A percentile compares a stretch with the other conserved stretches of the same genome.
Evolutionary conservation across 2,329 filamentous ascomycete species (phyloP).

Genomic region (Chaetomium sp.): DNA sequence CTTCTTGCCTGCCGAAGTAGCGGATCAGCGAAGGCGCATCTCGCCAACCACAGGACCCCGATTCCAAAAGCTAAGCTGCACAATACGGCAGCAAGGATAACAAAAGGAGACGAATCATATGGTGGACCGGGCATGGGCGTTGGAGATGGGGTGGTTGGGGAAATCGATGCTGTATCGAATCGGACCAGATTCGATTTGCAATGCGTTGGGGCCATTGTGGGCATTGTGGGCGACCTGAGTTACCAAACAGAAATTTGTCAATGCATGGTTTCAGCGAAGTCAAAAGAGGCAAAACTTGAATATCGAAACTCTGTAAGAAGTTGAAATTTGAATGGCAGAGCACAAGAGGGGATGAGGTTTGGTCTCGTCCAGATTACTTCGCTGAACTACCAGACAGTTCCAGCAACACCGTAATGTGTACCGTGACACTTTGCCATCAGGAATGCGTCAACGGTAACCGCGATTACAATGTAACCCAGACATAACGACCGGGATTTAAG

Average conservation of each 20-base stretch:
- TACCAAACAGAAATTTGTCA: too few relatives aligned
- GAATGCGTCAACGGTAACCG: too few relatives aligned
- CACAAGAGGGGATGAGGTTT: background rate
- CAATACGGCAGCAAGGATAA: constrained; percentile 9
- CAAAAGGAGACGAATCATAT: constrained; percentile 6
- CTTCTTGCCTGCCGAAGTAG: background rate
- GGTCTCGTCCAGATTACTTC: too few relatives aligned
- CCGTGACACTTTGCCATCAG: background rate
- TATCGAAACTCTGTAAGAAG: background rate
- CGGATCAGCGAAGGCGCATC: background rate
- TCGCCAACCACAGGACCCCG: background rate
- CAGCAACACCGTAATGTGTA: background rate
- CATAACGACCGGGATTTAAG: too few relatives aligned
- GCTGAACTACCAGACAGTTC: background rate
- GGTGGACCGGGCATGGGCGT: background rate
- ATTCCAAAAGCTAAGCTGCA: constrained; percentile 2
- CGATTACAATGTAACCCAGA: too few relatives aligned
- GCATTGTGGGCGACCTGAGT: too few relatives aligned
- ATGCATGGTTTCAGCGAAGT: background rate
- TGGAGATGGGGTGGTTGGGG: background rate
- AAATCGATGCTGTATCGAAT: background rate
- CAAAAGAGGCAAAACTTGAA: too few relatives aligned
- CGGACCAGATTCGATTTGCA: background rate
- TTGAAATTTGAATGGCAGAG: background rate
- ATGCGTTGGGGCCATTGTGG: background rate